These are phyloP conservation scores for Candida smagusa DNA, from an alignment of 1,139 yeast species.

Conservation along the genomic window DNA sequence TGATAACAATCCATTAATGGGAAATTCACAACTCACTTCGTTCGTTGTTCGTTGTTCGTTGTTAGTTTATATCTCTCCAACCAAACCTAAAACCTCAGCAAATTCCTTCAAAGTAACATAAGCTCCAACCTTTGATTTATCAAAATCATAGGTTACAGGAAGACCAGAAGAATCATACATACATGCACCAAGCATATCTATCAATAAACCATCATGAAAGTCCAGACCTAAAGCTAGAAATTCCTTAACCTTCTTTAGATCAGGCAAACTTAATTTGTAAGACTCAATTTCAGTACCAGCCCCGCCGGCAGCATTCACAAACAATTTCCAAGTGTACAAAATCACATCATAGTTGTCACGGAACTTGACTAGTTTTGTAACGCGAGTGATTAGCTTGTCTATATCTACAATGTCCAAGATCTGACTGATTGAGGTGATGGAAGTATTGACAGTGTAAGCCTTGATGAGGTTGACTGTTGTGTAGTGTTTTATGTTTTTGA, in stretches of 20 bases:
- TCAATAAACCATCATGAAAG: slow-evolving; percentile 33
- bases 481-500: slow-evolving; percentile 17
- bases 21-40: too few species aligned
- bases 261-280: slow-evolving; percentile 29
- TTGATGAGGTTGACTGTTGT: slow-evolving; percentile 27
- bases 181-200: slow-evolving; percentile 45
- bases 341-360: slow-evolving; percentile 32
- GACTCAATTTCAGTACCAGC: slow-evolving; percentile 7
- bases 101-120: slow-evolving; percentile 38
- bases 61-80: slow-evolving; percentile 43
- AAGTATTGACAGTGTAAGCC: slow-evolving; percentile 29
- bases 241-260: slow-evolving; percentile 29
- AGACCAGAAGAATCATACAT: slow-evolving; percentile 27
- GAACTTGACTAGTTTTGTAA: slow-evolving; percentile 30
- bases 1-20: too few species aligned
- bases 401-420: slow-evolving; percentile 41
- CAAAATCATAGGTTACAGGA: slow-evolving; percentile 29
- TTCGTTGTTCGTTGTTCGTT: slow-evolving; percentile 7
- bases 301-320: slow-evolving; percentile 23
- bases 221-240: slow-evolving; percentile 24
- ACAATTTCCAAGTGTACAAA: slow-evolving; percentile 32
- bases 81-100: slow-evolving; percentile 40
- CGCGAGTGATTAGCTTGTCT: slow-evolving; percentile 33
- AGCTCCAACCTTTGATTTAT: slow-evolving; percentile 26
- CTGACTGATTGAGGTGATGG: slow-evolving; percentile 15